phyloP scores from a whole-genome alignment of 2,329 filamentous ascomycete species.

The Aspergillus fumigatus region DNA sequence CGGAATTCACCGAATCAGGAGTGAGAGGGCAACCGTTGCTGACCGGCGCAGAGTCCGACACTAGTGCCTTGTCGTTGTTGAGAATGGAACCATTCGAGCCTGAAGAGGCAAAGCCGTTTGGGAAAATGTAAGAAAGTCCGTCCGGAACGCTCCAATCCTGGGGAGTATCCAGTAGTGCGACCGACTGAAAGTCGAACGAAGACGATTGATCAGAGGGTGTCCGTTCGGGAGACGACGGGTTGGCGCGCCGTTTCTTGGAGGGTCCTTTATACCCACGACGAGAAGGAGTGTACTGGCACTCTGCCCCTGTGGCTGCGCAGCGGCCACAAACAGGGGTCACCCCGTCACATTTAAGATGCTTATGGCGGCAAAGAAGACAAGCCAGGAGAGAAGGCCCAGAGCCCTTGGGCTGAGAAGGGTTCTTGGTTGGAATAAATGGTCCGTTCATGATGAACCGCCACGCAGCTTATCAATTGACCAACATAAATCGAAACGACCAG shows the following conservation, averaged over 20 bases:
- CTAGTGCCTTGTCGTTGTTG: slow-evolving; percentile 12
- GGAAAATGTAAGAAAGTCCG: slow-evolving; percentile 19
- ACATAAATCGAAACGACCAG: no score
- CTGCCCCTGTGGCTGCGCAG: slow-evolving; percentile 54
- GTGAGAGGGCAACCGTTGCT: slow-evolving; percentile 26
- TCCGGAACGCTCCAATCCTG: slow-evolving; percentile 38
- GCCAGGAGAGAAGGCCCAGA: slow-evolving; percentile 40
- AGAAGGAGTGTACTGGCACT: slow-evolving; percentile 70
- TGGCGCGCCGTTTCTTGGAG: slow-evolving; percentile 45
- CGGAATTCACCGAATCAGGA: slow-evolving; percentile 32
- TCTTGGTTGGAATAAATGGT: slow-evolving; percentile 15
- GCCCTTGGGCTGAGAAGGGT: slow-evolving; percentile 17
- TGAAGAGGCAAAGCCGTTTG: slow-evolving; percentile 20
- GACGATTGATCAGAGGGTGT: slow-evolving; percentile 47
- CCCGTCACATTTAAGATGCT: slow-evolving; percentile 75
- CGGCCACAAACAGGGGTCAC: slow-evolving; percentile 61
- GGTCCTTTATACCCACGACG: slow-evolving; percentile 71
- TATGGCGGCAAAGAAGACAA: slow-evolving; percentile 47
- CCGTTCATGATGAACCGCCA: slow-evolving; percentile 22
- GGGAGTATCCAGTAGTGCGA: slow-evolving; percentile 32
- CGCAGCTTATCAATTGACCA: background rate
- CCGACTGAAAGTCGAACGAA: slow-evolving; percentile 14
- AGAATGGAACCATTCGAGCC: slow-evolving; percentile 22
- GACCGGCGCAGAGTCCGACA: slow-evolving; percentile 15
- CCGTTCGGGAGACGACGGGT: slow-evolving; percentile 36